phyloP scores from a whole-genome alignment of 2,329 filamentous ascomycete genomes.

The Penicillium frequentans region DNA sequence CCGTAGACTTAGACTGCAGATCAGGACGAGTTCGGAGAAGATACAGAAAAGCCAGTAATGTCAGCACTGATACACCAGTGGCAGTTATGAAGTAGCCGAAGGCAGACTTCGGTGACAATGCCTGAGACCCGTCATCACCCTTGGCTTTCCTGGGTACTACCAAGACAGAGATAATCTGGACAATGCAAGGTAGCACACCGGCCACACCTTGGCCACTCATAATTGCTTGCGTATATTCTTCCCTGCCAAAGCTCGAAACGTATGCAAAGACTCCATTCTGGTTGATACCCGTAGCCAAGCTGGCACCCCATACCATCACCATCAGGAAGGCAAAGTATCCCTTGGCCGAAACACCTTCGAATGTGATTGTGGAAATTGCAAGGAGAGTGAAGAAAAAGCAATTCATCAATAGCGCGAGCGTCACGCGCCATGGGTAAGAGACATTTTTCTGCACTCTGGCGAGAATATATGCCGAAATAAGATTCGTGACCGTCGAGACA shows the following conservation, averaged over 20 bases:
- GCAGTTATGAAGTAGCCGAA: conserved; percentile 92
- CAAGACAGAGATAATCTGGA: conserved; percentile 82
- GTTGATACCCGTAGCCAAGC: conserved; percentile 77
- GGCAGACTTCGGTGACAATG: conserved; percentile 66
- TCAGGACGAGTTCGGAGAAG: conserved; percentile 57
- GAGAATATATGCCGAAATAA: conserved; percentile 72
- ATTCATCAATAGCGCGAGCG: conserved; percentile 73
- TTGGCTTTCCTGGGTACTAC: conserved; percentile 55
- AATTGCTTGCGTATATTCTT: conserved; percentile 91
- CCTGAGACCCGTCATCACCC: conserved; percentile 34
- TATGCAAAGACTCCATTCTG: conserved; percentile 96
- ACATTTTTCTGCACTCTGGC: conserved; percentile 77
- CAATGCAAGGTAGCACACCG: conserved; percentile 82
- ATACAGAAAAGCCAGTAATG: conserved; percentile 72
- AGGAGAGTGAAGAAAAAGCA: conserved; percentile 74
- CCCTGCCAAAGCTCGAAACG: conserved; percentile 77
- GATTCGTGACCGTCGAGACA: conserved; percentile 80
- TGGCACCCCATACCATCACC: conserved; percentile 74
- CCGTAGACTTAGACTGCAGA: conserved; percentile 2
- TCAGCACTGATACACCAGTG: conserved; percentile 68
- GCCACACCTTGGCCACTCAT: conserved; percentile 94
- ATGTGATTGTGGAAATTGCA: conserved; percentile 73
- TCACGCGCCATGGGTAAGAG: conserved; percentile 86
- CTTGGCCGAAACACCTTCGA: conserved; percentile 61
- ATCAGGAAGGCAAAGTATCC: conserved; percentile 81